Conservation (phyloP, 495 filamentous ascomycete genomes). For the Immersiella caudata region DNA sequence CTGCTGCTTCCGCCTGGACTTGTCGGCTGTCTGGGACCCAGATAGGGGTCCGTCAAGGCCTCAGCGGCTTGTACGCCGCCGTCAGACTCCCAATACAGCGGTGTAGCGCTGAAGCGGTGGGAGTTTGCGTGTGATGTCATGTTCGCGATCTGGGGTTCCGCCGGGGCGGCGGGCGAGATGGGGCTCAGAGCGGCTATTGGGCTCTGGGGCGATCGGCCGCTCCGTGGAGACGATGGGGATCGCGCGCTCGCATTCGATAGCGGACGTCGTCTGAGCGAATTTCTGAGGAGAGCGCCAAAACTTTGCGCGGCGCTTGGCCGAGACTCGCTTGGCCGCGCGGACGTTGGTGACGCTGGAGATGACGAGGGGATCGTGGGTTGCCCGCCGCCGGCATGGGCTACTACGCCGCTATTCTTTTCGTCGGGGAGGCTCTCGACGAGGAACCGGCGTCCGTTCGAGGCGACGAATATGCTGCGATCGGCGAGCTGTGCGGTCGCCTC, state of each 20-base stretch:
- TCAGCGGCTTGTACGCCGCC: constrained; percentile 40
- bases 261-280: constrained; percentile 27
- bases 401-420: constrained; percentile 11
- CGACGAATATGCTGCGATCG: constrained; percentile 35
- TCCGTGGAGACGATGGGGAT: constrained; percentile 17
- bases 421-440: constrained; percentile 36
- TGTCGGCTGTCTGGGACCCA: constrained; percentile 12
- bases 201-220: constrained; percentile 18
- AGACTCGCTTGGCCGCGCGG: constrained; percentile 8
- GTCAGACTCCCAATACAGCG: constrained; percentile 36
- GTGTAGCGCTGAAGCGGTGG: constrained; percentile 34
- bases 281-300: constrained; percentile 16
- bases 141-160: constrained; percentile 26
- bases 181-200: constrained; percentile 1
- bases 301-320: constrained; percentile 13
- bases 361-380: constrained; percentile 14
- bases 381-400: background rate
- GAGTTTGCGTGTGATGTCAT: constrained; percentile 32
- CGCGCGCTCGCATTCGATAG: constrained; percentile 28
- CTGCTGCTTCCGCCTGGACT: constrained; percentile 1
- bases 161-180: constrained; percentile 10
- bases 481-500: constrained; percentile 37
- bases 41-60: constrained; percentile 33
- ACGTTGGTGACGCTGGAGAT: constrained; percentile 1
- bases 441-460: constrained; percentile 36